Evolutionary conservation across 1,139 yeast genomes (phyloP).

Genomic region (Nakaseomyces kungkrabaensis): DNA sequence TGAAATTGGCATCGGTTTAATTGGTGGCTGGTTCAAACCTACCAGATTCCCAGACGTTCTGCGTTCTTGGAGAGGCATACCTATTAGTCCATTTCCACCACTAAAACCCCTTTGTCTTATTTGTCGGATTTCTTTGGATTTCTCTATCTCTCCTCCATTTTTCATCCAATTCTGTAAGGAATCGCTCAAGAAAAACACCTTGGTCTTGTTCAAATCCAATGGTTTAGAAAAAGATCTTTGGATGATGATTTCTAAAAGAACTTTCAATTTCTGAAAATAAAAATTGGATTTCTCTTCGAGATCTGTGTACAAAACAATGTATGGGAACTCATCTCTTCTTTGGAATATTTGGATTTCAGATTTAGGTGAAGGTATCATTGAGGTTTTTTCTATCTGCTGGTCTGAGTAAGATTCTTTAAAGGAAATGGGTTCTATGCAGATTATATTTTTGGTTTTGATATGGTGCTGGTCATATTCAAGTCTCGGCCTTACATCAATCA

Average conservation of each 20-base stretch:
- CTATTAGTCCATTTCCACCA: neutral
- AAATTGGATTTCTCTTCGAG: constrained; percentile 5
- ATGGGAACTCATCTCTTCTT: constrained; percentile 44
- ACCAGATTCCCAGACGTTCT: neutral
- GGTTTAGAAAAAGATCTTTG: constrained; percentile 15
- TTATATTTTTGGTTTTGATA: constrained; percentile 42
- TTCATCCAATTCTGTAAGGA: constrained; percentile 3
- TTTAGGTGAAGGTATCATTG: constrained; percentile 43
- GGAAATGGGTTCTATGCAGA: constrained; percentile 62
- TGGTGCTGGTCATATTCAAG: constrained; percentile 50
- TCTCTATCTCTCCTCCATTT: constrained; percentile 1
- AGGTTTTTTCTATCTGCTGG: constrained; percentile 45
- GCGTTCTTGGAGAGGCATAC: neutral
- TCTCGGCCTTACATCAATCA: constrained; percentile 57
- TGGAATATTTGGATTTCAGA: constrained; percentile 42
- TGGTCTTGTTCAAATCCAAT: neutral
- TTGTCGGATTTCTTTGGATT: neutral
- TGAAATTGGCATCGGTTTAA: neutral
- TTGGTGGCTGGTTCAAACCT: neutral
- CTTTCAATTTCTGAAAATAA: constrained; percentile 15
- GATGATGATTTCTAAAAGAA: constrained; percentile 16
- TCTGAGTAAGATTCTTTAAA: constrained; percentile 40
- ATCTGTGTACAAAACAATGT: constrained; percentile 56
- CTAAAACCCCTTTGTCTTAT: neutral
- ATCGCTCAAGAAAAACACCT: neutral